phyloP scores from a whole-genome alignment of 2,329 filamentous ascomycete species.

The Cladophialophora carrionii region DNA sequence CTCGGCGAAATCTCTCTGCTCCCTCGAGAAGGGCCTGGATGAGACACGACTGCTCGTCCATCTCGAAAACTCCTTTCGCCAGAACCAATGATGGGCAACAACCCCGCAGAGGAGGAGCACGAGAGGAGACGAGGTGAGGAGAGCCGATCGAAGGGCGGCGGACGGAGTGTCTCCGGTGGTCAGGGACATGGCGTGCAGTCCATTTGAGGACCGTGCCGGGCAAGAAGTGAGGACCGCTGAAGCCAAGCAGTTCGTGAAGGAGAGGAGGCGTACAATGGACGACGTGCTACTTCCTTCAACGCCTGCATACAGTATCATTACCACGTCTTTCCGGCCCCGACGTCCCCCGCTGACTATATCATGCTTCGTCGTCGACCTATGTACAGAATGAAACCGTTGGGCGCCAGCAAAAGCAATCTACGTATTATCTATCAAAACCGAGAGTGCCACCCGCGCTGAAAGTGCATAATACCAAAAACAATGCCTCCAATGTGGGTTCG shows the following conservation, averaged over 20 bases:
- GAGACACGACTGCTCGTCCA: background rate
- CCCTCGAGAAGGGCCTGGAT: background rate
- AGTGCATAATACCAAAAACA: constrained; percentile 3
- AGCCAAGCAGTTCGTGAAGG: background rate
- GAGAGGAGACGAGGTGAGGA: constrained; percentile 21
- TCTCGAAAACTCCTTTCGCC: constrained; percentile 13
- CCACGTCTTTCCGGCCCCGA: background rate
- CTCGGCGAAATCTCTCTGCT: background rate
- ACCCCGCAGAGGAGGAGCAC: constrained; percentile 16
- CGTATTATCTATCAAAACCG: background rate
- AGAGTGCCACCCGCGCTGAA: constrained; percentile 2
- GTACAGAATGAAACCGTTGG: constrained; percentile 10
- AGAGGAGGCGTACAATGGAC: background rate
- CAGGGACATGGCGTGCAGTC: background rate
- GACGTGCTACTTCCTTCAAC: background rate
- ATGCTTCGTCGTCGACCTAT: constrained; percentile 3
- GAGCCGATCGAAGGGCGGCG: background rate
- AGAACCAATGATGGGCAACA: constrained; percentile 9
- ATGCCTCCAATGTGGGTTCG: background rate
- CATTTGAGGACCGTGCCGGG: background rate
- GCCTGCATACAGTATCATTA: background rate
- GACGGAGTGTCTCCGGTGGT: background rate
- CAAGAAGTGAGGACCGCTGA: background rate
- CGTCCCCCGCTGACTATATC: background rate
- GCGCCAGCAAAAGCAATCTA: background rate